Conservation (phyloP, 192 early-diverging fungal genomes). For the Tieghemiomyces parasiticus region DNA sequence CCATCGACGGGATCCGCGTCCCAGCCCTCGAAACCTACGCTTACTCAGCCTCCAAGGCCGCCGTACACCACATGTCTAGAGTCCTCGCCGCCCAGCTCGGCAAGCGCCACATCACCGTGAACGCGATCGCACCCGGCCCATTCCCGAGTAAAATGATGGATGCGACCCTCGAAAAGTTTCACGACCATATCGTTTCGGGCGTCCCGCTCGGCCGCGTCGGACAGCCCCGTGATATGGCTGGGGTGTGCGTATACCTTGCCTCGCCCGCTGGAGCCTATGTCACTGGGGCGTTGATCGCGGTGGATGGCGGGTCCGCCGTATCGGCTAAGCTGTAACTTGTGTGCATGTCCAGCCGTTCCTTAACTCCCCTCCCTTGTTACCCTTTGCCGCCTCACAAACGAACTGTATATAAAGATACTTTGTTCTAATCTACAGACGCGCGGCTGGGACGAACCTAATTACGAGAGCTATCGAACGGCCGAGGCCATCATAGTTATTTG, state of each 20-base stretch:
- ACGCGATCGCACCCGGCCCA: conserved; percentile 54
- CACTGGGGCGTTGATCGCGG: conserved; percentile 64
- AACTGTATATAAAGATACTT: too few relatives aligned
- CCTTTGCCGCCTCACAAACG: too few relatives aligned
- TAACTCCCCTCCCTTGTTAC: too few relatives aligned
- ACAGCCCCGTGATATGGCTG: conserved; percentile 70
- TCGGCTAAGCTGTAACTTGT: conserved; percentile 22
- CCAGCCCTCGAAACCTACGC: conserved; percentile 42
- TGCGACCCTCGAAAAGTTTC: conserved; percentile 33
- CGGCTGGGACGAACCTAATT: too few relatives aligned
- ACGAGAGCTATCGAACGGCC: too few relatives aligned
- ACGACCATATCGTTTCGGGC: conserved; percentile 31
- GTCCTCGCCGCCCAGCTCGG: conserved; percentile 51
- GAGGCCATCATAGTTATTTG: too few relatives aligned
- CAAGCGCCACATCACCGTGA: conserved; percentile 37
- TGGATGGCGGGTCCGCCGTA: conserved; percentile 61
- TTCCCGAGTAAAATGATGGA: conserved; percentile 72
- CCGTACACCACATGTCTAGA: conserved; percentile 53
- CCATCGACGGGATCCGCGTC: conserved; percentile 44
- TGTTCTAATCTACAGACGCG: too few relatives aligned
- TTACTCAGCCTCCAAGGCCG: conserved; percentile 68
- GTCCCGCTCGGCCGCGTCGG: conserved; percentile 71
- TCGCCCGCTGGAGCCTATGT: conserved; percentile 62
- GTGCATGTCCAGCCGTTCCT: too few relatives aligned
- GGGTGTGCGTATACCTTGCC: conserved; percentile 62